These are phyloP conservation scores for Hygrophila difformis DNA, from an alignment of 257 asterid genomes.

Conservation along the genomic window DNA sequence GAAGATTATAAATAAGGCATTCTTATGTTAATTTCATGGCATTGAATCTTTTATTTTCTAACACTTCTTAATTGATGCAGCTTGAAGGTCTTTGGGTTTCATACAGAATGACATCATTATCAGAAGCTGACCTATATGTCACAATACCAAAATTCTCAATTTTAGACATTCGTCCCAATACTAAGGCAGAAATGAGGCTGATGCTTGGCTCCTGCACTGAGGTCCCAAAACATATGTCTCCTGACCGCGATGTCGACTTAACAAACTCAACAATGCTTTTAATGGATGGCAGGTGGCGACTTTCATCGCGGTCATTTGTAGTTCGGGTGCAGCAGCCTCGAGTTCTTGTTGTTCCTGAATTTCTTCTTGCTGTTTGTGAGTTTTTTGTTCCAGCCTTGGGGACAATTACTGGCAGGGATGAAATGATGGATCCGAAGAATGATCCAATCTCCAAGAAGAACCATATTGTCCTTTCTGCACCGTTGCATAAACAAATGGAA, in stretches of 20 bases:
- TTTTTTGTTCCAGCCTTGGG: conserved; percentile 96
- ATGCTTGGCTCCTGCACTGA: conserved; percentile 97
- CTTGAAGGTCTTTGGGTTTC: conserved; percentile 98
- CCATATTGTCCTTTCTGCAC: conserved; percentile 54
- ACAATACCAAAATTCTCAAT: conserved; percentile 85
- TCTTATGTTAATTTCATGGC: no score
- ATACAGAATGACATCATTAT: conserved; percentile 91
- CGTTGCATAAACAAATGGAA: conserved; percentile 63
- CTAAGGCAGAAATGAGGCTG: conserved; percentile 94
- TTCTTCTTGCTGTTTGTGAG: conserved; percentile 85
- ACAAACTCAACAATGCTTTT: conserved; percentile 90
- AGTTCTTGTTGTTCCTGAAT: conserved; percentile 88
- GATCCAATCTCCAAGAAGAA: conserved; percentile 73
- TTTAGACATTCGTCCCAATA: conserved; percentile 83
- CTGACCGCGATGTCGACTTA: conserved; percentile 40
- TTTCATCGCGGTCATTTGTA: conserved; percentile 80
- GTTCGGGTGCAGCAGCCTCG: conserved; percentile 97
- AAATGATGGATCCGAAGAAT: conserved; percentile 83
- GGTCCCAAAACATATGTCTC: conserved; percentile 52
- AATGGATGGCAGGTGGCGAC: conserved; percentile 98
- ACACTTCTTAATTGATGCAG: conserved; percentile 36
- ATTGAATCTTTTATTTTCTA: no score
- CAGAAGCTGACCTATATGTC: conserved; percentile 82
- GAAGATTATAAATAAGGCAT: no score
- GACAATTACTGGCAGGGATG: conserved; percentile 92